Conservation (phyloP, 2,329 filamentous ascomycete species). For the Plenodomus tracheiphilus region DNA sequence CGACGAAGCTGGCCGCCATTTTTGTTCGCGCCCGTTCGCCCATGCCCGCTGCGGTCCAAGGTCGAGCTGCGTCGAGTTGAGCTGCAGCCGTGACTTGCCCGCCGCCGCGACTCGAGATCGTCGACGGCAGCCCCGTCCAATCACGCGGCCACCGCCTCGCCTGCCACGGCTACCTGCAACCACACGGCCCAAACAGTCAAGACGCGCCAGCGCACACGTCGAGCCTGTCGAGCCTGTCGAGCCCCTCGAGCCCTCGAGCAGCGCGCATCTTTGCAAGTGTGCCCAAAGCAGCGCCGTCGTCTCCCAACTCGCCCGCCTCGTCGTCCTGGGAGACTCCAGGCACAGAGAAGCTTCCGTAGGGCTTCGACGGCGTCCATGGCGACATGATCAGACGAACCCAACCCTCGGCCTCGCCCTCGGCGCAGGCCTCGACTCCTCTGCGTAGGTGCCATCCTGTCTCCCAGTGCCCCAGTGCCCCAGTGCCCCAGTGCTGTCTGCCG, state of each 20-base stretch:
- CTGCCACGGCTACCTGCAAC: slow-evolving; percentile 4
- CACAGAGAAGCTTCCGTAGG: slow-evolving; percentile 21
- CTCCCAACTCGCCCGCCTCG: slow-evolving; percentile 19
- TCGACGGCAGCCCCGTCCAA: slow-evolving; percentile 5
- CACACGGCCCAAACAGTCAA: slow-evolving; percentile 14
- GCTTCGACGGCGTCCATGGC: slow-evolving; percentile 23
- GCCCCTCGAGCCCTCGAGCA: no score
- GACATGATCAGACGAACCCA: slow-evolving; percentile 43
- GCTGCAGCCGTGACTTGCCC: slow-evolving; percentile 12
- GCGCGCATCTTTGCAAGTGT: no score
- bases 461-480: no score
- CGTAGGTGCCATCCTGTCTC: slow-evolving; percentile 55
- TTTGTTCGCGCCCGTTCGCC: not conserved
- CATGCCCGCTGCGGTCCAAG: not conserved
- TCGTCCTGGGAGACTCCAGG: no score
- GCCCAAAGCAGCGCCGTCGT: slow-evolving; percentile 18
- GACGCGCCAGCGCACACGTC: slow-evolving; percentile 28
- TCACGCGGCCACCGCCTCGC: slow-evolving; percentile 14
- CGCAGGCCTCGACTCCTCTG: slow-evolving; percentile 60
- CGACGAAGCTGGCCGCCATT: no score
- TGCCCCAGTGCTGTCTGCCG: slow-evolving; percentile 7
- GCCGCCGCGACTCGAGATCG: not conserved
- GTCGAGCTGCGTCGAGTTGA: slow-evolving; percentile 2
- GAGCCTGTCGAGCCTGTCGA: slow-evolving; percentile 13
- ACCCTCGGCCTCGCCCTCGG: slow-evolving; percentile 59